These are phyloP conservation scores for Saccharomycopsis microspora DNA, from an alignment of 805 yeast genomes.

Conservation along the genomic window DNA sequence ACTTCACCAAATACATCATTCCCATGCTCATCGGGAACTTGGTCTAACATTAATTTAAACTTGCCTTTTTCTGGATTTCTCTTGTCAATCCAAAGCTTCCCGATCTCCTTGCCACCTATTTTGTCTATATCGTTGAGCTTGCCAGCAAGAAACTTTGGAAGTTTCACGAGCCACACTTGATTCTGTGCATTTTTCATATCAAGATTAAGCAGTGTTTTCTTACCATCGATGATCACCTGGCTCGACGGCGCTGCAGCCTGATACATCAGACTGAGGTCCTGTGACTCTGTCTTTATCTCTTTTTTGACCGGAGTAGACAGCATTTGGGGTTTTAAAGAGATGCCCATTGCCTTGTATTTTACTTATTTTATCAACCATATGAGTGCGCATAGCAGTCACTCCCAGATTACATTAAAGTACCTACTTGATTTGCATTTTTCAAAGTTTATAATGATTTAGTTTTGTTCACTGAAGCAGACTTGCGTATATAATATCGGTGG, in stretches of 20 bases:
- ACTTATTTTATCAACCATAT: too few species aligned
- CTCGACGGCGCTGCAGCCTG: conserved; percentile 17
- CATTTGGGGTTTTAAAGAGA: too few species aligned
- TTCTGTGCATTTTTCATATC: conserved; percentile 50
- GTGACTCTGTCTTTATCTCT: conserved; percentile 1
- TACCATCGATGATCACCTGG: conserved; percentile 15
- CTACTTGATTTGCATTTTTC: too few species aligned
- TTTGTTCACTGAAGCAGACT: too few species aligned
- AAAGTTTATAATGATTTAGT: too few species aligned
- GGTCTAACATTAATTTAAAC: conserved; percentile 49
- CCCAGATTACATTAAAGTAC: too few species aligned
- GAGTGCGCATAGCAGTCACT: too few species aligned
- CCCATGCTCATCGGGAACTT: conserved; percentile 15
- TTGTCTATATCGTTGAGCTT: conserved; percentile 59
- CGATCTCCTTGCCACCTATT: conserved; percentile 65
- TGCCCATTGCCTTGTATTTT: too few species aligned
- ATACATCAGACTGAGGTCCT: conserved; percentile 14
- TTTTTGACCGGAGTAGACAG: not conserved
- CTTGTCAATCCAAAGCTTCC: conserved; percentile 66
- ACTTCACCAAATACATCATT: conserved; percentile 38
- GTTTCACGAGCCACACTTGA: conserved; percentile 84
- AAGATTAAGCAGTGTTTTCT: conserved; percentile 64
- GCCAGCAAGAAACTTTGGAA: conserved; percentile 80
- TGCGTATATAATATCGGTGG: too few species aligned
- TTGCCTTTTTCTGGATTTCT: conserved; percentile 25